These are phyloP conservation scores for Capsaspora owczarzaki DNA, from an alignment of 78 protist species.

Conservation along the genomic window DNA sequence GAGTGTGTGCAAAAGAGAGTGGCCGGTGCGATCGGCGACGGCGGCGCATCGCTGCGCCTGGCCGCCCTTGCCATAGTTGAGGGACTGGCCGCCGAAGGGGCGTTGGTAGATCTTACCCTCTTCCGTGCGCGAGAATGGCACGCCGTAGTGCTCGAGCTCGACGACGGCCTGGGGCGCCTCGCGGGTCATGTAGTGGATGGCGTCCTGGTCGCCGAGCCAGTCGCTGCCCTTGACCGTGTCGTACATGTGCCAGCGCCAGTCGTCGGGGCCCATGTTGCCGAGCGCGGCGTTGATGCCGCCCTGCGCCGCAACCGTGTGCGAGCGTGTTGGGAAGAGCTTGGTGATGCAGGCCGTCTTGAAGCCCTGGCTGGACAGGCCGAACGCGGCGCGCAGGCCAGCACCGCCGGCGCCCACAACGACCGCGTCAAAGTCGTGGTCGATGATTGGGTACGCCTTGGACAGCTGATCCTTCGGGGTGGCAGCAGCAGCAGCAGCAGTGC, in stretches of 20 bases:
- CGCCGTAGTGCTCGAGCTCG: constrained; percentile 89
- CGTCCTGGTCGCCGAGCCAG: constrained; percentile 85
- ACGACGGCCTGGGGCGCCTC: constrained; percentile 93
- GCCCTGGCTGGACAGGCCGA: constrained; percentile 88
- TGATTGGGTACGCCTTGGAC: constrained; percentile 82
- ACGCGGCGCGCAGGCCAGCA: constrained; percentile 97
- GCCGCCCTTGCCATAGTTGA: constrained; percentile 80
- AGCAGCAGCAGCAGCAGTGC: too few relatives aligned
- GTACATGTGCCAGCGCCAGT: constrained; percentile 95
- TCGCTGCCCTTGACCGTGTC: constrained; percentile 97
- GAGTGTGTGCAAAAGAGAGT: constrained; percentile 95
- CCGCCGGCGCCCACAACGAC: constrained; percentile 99
- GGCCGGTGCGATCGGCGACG: constrained; percentile 99
- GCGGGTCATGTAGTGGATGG: constrained; percentile 95
- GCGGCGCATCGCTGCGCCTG: constrained; percentile 91
- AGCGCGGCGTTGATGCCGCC: constrained; percentile 99
- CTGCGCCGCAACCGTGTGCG: constrained; percentile 86
- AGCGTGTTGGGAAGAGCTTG: constrained; percentile 97
- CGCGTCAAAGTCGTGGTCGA: constrained; percentile 94
- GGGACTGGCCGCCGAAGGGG: constrained; percentile 77
- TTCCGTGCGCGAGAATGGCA: constrained; percentile 96
- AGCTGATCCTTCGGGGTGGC: too few relatives aligned
- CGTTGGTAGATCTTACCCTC: constrained; percentile 86
- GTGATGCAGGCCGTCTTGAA: constrained; percentile 90
- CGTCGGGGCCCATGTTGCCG: constrained; percentile 90